These are phyloP conservation scores for Claviceps capensis DNA, from an alignment of 2,329 filamentous ascomycete species.

Conservation along the genomic window DNA sequence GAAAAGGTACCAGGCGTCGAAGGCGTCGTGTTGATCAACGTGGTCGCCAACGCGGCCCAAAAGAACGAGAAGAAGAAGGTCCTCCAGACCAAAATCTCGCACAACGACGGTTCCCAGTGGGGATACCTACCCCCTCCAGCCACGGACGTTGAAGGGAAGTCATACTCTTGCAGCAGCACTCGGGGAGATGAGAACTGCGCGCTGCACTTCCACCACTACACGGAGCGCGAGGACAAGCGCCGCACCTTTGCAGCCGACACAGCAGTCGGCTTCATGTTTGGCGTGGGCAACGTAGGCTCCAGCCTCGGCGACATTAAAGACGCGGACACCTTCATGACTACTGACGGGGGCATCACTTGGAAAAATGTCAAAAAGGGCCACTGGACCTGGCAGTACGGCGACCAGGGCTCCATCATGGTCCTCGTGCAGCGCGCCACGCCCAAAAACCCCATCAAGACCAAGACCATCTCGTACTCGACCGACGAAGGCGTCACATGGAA, in stretches of 20 bases:
- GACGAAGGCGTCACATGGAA: conserved; percentile 74
- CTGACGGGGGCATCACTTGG: conserved; percentile 86
- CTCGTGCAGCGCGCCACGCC: conserved; percentile 60
- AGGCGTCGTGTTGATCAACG: conserved; percentile 77
- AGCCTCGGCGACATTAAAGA: conserved; percentile 53
- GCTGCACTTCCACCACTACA: conserved; percentile 90
- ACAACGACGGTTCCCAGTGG: conserved; percentile 93
- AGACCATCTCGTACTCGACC: conserved; percentile 58
- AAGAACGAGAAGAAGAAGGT: conserved; percentile 71
- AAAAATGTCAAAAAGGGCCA: conserved; percentile 70
- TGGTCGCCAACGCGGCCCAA: conserved; percentile 61
- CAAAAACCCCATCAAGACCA: conserved; percentile 55
- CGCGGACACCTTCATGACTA: conserved; percentile 80
- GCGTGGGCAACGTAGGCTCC: conserved; percentile 75
- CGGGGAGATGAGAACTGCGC: conserved; percentile 56
- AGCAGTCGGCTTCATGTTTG: conserved; percentile 84
- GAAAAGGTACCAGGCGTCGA: conserved; percentile 91
- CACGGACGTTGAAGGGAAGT: conserved; percentile 56
- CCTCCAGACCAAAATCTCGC: conserved; percentile 81
- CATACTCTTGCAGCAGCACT: conserved; percentile 51
- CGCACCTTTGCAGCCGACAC: conserved; percentile 82
- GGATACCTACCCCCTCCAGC: conserved; percentile 57
- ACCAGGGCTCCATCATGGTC: conserved; percentile 85
- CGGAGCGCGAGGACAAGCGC: conserved; percentile 67
- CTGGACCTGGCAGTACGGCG: conserved; percentile 90